A percentile compares a stretch with the other conserved stretches of the same genome.
These are phyloP conservation scores for Pythium aphanidermatum DNA, from an alignment of 352 stramenopile species.

Conservation along the genomic window DNA sequence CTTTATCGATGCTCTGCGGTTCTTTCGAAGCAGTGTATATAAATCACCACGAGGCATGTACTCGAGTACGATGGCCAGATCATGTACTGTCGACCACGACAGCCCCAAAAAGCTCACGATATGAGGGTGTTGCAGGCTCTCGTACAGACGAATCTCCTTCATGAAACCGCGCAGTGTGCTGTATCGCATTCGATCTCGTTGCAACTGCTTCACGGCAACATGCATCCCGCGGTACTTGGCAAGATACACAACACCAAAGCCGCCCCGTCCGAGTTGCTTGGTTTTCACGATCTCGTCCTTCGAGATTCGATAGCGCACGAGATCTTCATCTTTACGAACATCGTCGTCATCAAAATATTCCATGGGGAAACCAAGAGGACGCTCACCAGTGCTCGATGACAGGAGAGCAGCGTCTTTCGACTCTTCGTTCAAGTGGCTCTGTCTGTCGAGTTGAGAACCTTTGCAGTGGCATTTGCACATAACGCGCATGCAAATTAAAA, in stretches of 20 bases:
- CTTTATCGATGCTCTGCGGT: constrained; percentile 6
- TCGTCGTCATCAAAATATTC: constrained; percentile 16
- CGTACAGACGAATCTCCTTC: constrained; percentile 26
- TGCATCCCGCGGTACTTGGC: constrained; percentile 8
- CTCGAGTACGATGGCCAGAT: constrained; percentile 28
- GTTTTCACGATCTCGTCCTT: constrained; percentile 12
- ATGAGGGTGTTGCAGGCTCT: constrained; percentile 23
- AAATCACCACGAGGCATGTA: constrained; percentile 26
- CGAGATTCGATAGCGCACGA: constrained; percentile 5
- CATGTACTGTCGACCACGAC: constrained; percentile 22
- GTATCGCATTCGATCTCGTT: constrained; percentile 18
- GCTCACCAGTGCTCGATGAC: constrained; percentile 8
- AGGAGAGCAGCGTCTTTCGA: background rate
- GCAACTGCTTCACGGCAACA: constrained; percentile 21
- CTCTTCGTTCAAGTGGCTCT: background rate
- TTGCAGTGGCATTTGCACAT: background rate
- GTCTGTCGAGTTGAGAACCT: background rate
- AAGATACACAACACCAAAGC: constrained; percentile 18
- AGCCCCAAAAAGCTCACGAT: constrained; percentile 29
- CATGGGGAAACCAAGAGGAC: constrained; percentile 7
- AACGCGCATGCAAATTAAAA: constrained; percentile 9
- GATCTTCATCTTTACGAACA: constrained; percentile 11
- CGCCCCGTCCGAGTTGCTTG: constrained; percentile 12
- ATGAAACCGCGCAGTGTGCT: constrained; percentile 20
- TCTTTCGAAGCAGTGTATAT: constrained; percentile 14